Conservation (phyloP, 371 early-diverging fungal species). For the Zychaea mexicana region DNA sequence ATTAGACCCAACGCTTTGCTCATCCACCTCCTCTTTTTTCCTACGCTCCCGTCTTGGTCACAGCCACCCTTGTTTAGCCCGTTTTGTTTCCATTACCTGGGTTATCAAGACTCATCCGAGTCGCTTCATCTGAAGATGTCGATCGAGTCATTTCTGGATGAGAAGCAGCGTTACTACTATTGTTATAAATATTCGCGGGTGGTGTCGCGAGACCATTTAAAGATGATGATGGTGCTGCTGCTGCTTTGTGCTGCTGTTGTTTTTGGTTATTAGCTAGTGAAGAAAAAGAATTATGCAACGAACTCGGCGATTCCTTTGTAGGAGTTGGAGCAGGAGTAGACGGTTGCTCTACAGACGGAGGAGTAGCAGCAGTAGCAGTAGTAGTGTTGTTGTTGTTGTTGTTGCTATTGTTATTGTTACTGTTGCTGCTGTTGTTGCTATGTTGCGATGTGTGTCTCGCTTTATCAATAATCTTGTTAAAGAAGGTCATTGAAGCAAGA, state of each 20-base stretch:
- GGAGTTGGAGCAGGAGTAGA: constrained; percentile 16
- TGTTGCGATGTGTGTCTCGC: constrained; percentile 13
- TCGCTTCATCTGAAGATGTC: constrained; percentile 20
- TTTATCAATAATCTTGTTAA: constrained; percentile 29
- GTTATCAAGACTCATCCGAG: constrained; percentile 26
- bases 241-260: neutral
- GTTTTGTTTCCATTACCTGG: constrained; percentile 12
- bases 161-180: neutral
- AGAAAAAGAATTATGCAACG: constrained; percentile 9
- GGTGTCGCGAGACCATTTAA: constrained; percentile 10
- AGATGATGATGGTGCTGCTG: constrained; percentile 1
- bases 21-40: neutral
- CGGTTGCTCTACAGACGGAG: constrained; percentile 7
- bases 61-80: too few species aligned
- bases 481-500: constrained; percentile 18
- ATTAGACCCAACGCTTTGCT: too few species aligned
- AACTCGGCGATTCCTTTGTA: constrained; percentile 13
- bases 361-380: neutral
- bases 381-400: too few species aligned
- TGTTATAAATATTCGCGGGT: constrained; percentile 12
- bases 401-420: constrained; percentile 1
- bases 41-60: neutral
- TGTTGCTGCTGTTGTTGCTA: constrained; percentile 3
- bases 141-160: constrained; percentile 15
- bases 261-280: constrained; percentile 4